These are phyloP conservation scores for Parascedosporium putredinis DNA, from an alignment of 2,329 filamentous ascomycete genomes.

Conservation along the genomic window DNA sequence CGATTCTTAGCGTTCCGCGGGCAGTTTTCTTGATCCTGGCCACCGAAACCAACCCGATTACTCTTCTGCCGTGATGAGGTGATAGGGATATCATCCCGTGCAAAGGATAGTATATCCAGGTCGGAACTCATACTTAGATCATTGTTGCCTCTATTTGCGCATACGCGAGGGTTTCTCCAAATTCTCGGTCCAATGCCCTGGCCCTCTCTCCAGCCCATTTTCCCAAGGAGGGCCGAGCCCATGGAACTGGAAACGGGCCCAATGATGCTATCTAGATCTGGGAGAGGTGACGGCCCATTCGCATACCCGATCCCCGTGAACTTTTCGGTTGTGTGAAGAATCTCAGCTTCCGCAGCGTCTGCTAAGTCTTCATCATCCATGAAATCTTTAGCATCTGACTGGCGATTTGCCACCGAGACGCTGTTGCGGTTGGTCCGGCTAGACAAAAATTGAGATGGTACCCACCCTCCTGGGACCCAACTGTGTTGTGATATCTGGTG, in stretches of 20 bases:
- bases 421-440: constrained; percentile 72
- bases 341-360: constrained; percentile 69
- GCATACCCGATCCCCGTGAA: constrained; percentile 67
- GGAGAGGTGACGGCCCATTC: too few species aligned
- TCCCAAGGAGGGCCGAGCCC: constrained; percentile 73
- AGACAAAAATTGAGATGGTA: constrained; percentile 82
- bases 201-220: constrained; percentile 93
- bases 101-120: constrained; percentile 65
- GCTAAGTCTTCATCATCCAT: constrained; percentile 97
- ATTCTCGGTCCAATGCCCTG: constrained; percentile 88
- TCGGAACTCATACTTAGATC: constrained; percentile 21
- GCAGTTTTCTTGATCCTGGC: too few species aligned
- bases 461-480: constrained; percentile 98
- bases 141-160: too few species aligned
- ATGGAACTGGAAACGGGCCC: constrained; percentile 70
- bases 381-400: constrained; percentile 72
- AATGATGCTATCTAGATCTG: too few species aligned
- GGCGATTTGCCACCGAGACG: constrained; percentile 42
- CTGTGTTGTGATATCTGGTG: constrained; percentile 85
- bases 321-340: constrained; percentile 59
- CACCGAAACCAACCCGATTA: neutral
- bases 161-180: constrained; percentile 59
- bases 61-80: neutral
- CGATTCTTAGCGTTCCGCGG: too few species aligned
- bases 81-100: constrained; percentile 59